Percentiles rank a stretch among this genome's conserved stretches.
Evolutionary conservation across 2,329 filamentous ascomycete species (phyloP).

Genomic region (Verticillium albo-atrum): DNA sequence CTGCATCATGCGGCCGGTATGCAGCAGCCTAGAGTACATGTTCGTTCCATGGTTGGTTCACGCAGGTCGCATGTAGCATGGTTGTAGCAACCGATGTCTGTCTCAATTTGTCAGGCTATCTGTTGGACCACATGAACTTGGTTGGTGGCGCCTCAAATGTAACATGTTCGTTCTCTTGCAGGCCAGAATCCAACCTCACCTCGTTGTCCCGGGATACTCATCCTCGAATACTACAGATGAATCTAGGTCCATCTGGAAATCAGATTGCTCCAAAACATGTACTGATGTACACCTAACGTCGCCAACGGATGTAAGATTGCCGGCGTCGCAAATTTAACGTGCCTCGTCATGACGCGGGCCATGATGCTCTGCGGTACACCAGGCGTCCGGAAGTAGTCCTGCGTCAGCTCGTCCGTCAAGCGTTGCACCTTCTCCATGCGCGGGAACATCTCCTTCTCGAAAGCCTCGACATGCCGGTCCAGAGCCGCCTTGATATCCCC

Average conservation of each 20-base stretch:
- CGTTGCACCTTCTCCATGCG: constrained; percentile 31
- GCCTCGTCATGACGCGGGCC: constrained; percentile 25
- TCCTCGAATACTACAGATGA: not conserved
- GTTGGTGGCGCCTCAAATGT: too few species aligned
- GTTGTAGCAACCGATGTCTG: too few species aligned
- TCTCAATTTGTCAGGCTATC: too few species aligned
- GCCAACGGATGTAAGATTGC: constrained; percentile 24
- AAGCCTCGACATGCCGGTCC: constrained; percentile 26
- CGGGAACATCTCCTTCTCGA: constrained; percentile 33
- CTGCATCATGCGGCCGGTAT: too few species aligned
- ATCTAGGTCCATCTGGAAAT: not conserved
- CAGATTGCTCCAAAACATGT: constrained; percentile 18
- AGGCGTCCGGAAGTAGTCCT: constrained; percentile 42
- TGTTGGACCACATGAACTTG: too few species aligned
- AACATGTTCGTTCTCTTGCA: too few species aligned
- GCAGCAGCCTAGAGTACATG: too few species aligned
- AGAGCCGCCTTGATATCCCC: constrained; percentile 16
- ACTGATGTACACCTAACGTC: constrained; percentile 20
- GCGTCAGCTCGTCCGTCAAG: constrained; percentile 40
- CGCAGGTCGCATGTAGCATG: too few species aligned
- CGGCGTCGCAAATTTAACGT: constrained; percentile 24
- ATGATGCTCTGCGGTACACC: constrained; percentile 39
- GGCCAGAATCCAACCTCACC: too few species aligned
- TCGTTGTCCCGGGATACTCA: too few species aligned
- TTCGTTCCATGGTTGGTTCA: too few species aligned